Evolutionary conservation across 2,329 filamentous ascomycete species (phyloP), one percentile per base, ranked within the genome.

Genomic region (Chaetomium sp.): DNA sequence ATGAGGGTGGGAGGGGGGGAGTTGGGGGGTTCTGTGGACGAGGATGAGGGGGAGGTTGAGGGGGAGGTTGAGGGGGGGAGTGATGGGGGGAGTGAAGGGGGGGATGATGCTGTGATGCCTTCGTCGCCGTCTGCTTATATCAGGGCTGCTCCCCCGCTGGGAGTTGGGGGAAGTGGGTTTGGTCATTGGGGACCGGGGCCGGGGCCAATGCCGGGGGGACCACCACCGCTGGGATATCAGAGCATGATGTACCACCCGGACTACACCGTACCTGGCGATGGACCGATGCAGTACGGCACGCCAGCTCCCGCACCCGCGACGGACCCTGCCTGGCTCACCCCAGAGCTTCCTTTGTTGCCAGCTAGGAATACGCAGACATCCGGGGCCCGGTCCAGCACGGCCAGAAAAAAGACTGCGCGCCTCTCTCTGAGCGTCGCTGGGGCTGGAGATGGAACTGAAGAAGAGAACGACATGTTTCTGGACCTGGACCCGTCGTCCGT

Each of bases 291-390:
- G 12, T 56, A 56, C 34, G 56, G 56, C 19, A 43, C 45, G 34
- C 58, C 48, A 12, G 45, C 43, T 11, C 43, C 53, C 4, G 10
- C 53, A 33, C 51, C 45, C 10, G 44, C 41, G 9, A 49, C 55
- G 19, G 74, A 76, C 50, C 69, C 74, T 3, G 59, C 65, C 0
- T 76, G 74, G 74, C 66, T 66, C 33, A 64, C 64, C 0, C 73
- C 74, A 1, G 70, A 70, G 5, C 59, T 74, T 6, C 65, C 66
- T 6, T 58, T 49, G n/a, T 53, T 62, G 2, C 60, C 58, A 2
- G 59, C 65, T 34, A 50, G 55, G 33, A 58, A 61, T 49, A 43
- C 34, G 0, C 51, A 54, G 10, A 8, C 35, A 10, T 11, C 49
- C 11, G 48, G 44, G 7, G 48, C 35, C 8, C 49, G 53, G 8